Percentiles rank a stretch among this genome's conserved stretches.
These are phyloP conservation scores for Spatholobus suberectus DNA, from an alignment of 306 rosid genomes.

Conservation along the genomic window DNA sequence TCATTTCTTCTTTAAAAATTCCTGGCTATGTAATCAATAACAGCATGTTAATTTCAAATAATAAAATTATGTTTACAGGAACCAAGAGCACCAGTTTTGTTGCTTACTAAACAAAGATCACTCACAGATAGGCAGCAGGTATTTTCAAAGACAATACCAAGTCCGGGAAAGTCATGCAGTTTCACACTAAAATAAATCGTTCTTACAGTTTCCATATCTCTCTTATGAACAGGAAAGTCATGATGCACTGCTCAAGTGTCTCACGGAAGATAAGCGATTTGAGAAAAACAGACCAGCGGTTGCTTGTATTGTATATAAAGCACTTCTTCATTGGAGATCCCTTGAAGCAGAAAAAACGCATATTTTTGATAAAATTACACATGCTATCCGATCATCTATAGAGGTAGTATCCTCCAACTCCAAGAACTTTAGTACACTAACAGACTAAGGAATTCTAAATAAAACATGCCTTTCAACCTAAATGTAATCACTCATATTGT, in stretches of 20 bases:
- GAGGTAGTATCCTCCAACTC: slow-evolving; percentile 59
- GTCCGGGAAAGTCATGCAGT: background rate
- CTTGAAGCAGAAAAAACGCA: slow-evolving; percentile 86
- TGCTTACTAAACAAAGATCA: slow-evolving; percentile 77
- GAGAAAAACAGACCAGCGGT: slow-evolving; percentile 78
- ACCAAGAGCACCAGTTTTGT: slow-evolving; percentile 48
- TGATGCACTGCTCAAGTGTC: slow-evolving; percentile 83
- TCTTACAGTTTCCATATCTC: slow-evolving; percentile 25
- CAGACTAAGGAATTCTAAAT: slow-evolving; percentile 6
- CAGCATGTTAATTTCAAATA: slow-evolving; percentile 19
- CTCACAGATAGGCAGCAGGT: slow-evolving; percentile 93
- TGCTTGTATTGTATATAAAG: slow-evolving; percentile 75
- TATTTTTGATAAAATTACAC: slow-evolving; percentile 80
- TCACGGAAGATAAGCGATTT: slow-evolving; percentile 69
- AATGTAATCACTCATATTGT: slow-evolving; percentile 3
- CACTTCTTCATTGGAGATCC: slow-evolving; percentile 92
- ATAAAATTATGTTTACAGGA: slow-evolving; percentile 58
- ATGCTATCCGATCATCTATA: slow-evolving; percentile 62
- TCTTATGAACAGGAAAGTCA: slow-evolving; percentile 72
- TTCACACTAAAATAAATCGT: slow-evolving; percentile 19
- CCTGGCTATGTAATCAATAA: background rate
- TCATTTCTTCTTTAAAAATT: slow-evolving; percentile 7
- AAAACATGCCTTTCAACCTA: background rate
- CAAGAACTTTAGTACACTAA: slow-evolving; percentile 5
- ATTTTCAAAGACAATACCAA: slow-evolving; percentile 35